phyloP scores from a whole-genome alignment of 2,329 filamentous ascomycete species.

The Waltergamsia citrina region DNA sequence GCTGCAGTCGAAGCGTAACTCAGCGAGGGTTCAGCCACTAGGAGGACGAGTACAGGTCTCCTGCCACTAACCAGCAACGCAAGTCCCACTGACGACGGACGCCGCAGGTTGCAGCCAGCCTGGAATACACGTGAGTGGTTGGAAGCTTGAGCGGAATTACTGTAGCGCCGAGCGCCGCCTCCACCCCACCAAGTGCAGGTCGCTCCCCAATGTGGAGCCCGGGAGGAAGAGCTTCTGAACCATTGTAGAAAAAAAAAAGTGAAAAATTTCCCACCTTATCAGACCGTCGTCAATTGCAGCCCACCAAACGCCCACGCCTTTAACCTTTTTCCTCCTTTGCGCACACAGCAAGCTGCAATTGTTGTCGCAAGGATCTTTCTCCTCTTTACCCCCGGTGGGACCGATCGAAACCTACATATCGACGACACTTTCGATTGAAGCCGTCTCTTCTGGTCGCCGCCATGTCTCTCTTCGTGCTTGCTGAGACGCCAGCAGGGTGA shows the following conservation, averaged over 20 bases:
- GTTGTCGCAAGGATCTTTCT: constrained; percentile 23
- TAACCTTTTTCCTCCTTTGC: not conserved
- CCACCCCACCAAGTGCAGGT: not conserved
- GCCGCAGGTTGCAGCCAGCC: not conserved
- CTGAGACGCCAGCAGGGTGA: constrained; percentile 79
- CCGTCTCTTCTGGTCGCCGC: constrained; percentile 17
- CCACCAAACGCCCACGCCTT: constrained; percentile 18
- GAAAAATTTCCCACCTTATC: constrained; percentile 34
- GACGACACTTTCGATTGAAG: not conserved
- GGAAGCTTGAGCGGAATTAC: not conserved
- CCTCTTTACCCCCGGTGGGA: constrained; percentile 16
- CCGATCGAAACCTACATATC: constrained; percentile 2
- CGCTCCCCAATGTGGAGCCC: not conserved
- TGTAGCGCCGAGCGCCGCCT: constrained; percentile 13
- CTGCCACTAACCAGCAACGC: too few species aligned
- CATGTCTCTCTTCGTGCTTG: constrained; percentile 88
- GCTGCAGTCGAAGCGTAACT: not conserved
- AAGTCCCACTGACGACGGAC: not conserved
- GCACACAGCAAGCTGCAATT: constrained; percentile 16
- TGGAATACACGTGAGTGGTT: constrained; percentile 11
- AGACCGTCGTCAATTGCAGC: constrained; percentile 13
- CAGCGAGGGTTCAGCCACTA: too few species aligned
- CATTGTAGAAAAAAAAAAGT: constrained; percentile 10
- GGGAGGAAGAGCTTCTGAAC: not conserved
- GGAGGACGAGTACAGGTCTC: not conserved